Evolutionary conservation across 2,329 filamentous ascomycete genomes (phyloP).

Genomic region (Aspergillus sp.): DNA sequence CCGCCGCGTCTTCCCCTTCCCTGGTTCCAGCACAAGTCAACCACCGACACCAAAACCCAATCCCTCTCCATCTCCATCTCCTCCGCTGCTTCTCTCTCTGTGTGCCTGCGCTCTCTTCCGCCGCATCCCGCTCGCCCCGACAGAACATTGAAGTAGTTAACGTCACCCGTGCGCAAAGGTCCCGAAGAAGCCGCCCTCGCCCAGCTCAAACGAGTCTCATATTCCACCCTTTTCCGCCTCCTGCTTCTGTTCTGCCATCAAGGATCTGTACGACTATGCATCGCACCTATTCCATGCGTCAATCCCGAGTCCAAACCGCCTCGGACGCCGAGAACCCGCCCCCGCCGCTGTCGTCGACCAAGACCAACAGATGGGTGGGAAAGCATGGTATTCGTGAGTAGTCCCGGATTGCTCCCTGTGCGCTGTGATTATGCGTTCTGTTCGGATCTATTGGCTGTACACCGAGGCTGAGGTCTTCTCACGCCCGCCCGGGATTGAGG

Average conservation of each 20-base stretch:
- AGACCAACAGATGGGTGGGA: slow-evolving; percentile 81
- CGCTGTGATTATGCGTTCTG: neutral
- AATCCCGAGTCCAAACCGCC: slow-evolving; percentile 88
- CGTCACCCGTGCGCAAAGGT: slow-evolving; percentile 28
- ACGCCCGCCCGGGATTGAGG: slow-evolving; percentile 1
- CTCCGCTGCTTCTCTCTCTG: slow-evolving; percentile 4
- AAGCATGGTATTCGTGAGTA: slow-evolving; percentile 72
- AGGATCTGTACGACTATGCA: slow-evolving; percentile 71
- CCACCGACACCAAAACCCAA: too few species aligned
- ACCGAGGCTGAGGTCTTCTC: neutral
- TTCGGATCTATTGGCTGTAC: slow-evolving; percentile 1
- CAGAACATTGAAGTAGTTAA: slow-evolving; percentile 10
- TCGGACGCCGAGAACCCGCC: slow-evolving; percentile 87
- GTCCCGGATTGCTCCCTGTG: neutral
- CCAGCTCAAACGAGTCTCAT: slow-evolving; percentile 1
- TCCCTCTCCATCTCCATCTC: neutral
- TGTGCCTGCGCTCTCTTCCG: slow-evolving; percentile 16
- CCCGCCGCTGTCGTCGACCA: slow-evolving; percentile 83
- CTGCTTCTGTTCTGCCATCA: slow-evolving; percentile 1
- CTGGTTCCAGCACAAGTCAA: too few species aligned
- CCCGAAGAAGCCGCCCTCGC: neutral
- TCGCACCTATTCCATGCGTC: slow-evolving; percentile 98
- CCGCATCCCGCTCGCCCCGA: slow-evolving; percentile 15
- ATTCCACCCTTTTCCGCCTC: slow-evolving; percentile 3
- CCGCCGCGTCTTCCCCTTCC: too few species aligned